A percentile compares a stretch with the other conserved stretches of the same genome.
These are phyloP conservation scores for Stachybotrys echinatus DNA, from an alignment of 2,329 filamentous ascomycete species.

Conservation along the genomic window DNA sequence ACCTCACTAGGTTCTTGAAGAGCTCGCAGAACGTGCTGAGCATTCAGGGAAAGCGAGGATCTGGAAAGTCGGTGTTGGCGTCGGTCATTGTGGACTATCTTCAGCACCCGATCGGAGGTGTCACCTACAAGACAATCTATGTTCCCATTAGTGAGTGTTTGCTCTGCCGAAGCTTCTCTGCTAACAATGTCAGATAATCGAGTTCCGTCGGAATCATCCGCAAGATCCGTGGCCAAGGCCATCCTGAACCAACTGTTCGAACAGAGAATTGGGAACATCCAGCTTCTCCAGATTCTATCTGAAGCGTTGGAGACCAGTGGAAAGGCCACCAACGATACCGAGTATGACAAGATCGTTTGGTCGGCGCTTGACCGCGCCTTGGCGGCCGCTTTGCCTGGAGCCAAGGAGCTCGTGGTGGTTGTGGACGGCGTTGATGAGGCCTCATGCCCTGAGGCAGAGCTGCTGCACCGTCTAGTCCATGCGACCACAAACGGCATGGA, in stretches of 20 bases:
- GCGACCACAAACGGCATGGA: conserved; percentile 12
- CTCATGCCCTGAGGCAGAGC: conserved; percentile 17
- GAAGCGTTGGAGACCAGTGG: conserved; percentile 22
- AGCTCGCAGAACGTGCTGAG: conserved; percentile 7
- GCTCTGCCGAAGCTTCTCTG: background rate
- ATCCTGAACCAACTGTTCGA: conserved; percentile 30
- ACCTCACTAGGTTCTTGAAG: conserved; percentile 13
- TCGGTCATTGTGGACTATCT: conserved; percentile 31
- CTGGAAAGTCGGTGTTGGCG: conserved; percentile 30
- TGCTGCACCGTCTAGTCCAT: conserved; percentile 20
- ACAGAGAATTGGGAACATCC: conserved; percentile 30
- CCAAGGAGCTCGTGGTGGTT: conserved; percentile 28
- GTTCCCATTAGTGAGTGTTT: conserved; percentile 25
- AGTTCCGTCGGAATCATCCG: conserved; percentile 21
- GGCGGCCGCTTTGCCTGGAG: conserved; percentile 16
- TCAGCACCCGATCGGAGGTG: conserved; percentile 28
- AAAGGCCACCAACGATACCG: conserved; percentile 13
- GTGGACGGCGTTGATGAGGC: conserved; percentile 32
- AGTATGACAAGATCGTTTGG: conserved; percentile 30
- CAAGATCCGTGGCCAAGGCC: conserved; percentile 24
- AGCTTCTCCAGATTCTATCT: conserved; percentile 25
- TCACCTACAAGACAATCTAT: conserved; percentile 25
- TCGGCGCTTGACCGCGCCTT: conserved; percentile 22
- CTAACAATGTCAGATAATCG: conserved; percentile 17
- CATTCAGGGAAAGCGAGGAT: conserved; percentile 24